Conservation (phyloP, 495 filamentous ascomycete genomes). For the Ramalina intermedia region DNA sequence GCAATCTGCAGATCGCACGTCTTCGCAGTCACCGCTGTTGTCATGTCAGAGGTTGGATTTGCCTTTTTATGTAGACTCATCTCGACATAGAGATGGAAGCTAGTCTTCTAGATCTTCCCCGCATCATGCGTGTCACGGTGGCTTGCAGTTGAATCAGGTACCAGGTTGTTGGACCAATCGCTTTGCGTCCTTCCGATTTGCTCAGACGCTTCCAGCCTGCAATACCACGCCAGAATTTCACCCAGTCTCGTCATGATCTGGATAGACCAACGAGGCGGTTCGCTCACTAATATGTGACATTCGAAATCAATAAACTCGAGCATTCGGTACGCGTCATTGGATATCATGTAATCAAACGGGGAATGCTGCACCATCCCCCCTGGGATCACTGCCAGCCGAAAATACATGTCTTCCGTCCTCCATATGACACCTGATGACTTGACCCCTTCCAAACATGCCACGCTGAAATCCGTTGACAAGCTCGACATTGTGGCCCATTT, state of each 20-base stretch:
- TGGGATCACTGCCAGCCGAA: slow-evolving; percentile 73
- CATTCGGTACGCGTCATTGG: too few relatives aligned
- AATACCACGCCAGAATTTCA: not conserved
- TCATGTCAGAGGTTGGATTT: not conserved
- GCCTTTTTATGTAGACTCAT: not conserved
- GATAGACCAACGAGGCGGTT: too few relatives aligned
- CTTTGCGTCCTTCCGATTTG: not conserved
- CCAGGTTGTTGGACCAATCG: not conserved
- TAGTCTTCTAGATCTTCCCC: not conserved
- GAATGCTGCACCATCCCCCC: slow-evolving; percentile 76
- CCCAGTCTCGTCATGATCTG: too few relatives aligned
- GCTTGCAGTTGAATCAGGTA: slow-evolving; percentile 2
- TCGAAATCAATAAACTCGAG: not conserved
- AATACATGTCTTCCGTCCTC: slow-evolving; percentile 58
- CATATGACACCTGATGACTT: slow-evolving; percentile 68
- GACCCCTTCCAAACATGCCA: slow-evolving; percentile 73
- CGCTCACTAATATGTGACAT: not conserved
- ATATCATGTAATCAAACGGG: slow-evolving; percentile 28
- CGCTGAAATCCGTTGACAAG: slow-evolving; percentile 53
- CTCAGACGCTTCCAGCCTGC: not conserved
- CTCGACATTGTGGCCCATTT: slow-evolving; percentile 59
- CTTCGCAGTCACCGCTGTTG: not conserved
- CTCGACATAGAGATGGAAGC: not conserved
- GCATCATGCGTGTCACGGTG: not conserved
- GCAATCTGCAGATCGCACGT: not conserved